Evolutionary conservation across 805 yeast species (phyloP), one percentile per base, ranked within the genome.

Genomic region (Ogataea siamensis): DNA sequence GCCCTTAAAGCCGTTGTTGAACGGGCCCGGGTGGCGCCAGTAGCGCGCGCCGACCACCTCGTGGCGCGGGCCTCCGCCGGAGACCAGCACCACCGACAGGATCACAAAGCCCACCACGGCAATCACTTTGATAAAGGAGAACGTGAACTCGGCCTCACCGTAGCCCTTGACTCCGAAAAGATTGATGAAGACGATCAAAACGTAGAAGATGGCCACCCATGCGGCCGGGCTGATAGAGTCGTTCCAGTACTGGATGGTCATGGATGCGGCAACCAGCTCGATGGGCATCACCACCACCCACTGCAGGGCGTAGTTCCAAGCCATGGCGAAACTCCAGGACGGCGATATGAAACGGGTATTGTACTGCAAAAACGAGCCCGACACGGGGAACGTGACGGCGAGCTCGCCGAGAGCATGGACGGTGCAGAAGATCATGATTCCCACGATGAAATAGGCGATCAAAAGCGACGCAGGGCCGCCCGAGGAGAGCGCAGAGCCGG

Each of bases 391-490:
- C 50, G 70, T 66, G 48, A 67, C 85, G 49, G 66, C 74, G 45
- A 78, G 48, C 50, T 78, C 83, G 48, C 81, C 82, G 12, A 76
- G 53, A 7, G 81, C 74, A 60, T 77, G 80, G 42, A 78, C 73
- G 41, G 79, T 73, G 46, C 68, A 62, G 60, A 68, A 77, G 42
- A 78, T 71, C 67, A 78, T 68, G 15, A 72, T 51, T 50, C 82
- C 81, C 15, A 74, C 67, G 34, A 77, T 62, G 12, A 60, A 50
- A 66, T 78, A 71, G 40, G 72, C 80, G 21, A 78, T 73, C 31
- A 80, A 70, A 25, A 79, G 58, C 18, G 78, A 70, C 7, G 80
- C 82, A 8, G 88, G 87, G n/a, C 88, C 87, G 51, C 83, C 81
- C 18, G 67, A 58, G 11, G 70, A 48, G 32, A 82, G 60, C 1